phyloP scores from a whole-genome alignment of 257 asterid genomes.

The Nicotiana obtusifolia region DNA sequence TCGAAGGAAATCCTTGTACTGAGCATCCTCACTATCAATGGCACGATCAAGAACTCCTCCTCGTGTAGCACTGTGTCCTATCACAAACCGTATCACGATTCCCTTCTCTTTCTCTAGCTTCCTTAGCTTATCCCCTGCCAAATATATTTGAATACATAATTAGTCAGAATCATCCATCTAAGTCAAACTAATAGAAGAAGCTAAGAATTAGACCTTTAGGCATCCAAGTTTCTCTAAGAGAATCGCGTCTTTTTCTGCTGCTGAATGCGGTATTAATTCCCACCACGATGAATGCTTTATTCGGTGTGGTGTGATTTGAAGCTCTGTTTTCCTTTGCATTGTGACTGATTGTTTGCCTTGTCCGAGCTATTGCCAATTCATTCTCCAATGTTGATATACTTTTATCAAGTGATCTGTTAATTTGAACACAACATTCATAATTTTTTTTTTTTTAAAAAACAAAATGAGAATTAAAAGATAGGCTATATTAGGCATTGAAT shows the following conservation, averaged over 20 bases:
- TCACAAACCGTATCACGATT: slow-evolving; percentile 52
- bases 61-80: slow-evolving; percentile 47
- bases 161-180: neutral
- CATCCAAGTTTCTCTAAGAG: slow-evolving; percentile 69
- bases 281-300: slow-evolving; percentile 48
- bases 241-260: slow-evolving; percentile 63
- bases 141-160: neutral
- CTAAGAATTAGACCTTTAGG: slow-evolving; percentile 29
- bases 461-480: neutral
- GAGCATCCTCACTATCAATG: slow-evolving; percentile 48
- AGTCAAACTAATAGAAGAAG: neutral
- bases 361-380: slow-evolving; percentile 34
- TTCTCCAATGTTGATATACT: slow-evolving; percentile 39
- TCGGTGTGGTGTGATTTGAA: slow-evolving; percentile 20
- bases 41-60: slow-evolving; percentile 54
- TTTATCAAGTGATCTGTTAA: slow-evolving; percentile 48
- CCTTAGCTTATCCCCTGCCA: slow-evolving; percentile 43
- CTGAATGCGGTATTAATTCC: slow-evolving; percentile 75
- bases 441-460: neutral
- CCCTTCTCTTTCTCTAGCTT: slow-evolving; percentile 63
- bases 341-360: slow-evolving; percentile 12
- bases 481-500: neutral
- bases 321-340: neutral
- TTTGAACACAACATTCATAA: neutral
- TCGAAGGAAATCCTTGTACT: slow-evolving; percentile 50